phyloP scores from a whole-genome alignment of 139 green algal genomes.

The Edaphochlamys debaryana region DNA sequence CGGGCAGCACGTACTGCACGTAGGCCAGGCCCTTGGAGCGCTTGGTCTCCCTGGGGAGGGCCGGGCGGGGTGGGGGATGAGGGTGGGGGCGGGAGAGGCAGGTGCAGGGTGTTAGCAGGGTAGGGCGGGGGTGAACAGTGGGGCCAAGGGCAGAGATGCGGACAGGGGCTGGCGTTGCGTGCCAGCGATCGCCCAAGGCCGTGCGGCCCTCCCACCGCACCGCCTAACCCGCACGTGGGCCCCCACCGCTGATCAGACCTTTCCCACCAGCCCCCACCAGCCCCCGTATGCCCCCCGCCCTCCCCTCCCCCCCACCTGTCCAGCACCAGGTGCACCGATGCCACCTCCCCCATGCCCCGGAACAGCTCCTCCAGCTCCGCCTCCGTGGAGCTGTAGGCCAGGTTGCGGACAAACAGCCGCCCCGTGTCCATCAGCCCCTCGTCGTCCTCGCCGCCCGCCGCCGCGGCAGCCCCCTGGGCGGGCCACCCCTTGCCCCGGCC shows the following conservation, averaged over 20 bases:
- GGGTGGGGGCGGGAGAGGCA: too few species aligned
- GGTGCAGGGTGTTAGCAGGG: too few species aligned
- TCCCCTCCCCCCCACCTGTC: conserved; percentile 82
- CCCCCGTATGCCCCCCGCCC: too few species aligned
- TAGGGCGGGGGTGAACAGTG: too few species aligned
- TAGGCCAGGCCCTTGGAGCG: conserved; percentile 91
- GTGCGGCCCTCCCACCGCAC: too few species aligned
- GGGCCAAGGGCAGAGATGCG: too few species aligned
- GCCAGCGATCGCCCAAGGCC: too few species aligned
- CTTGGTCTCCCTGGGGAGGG: conserved; percentile 48
- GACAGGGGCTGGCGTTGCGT: too few species aligned
- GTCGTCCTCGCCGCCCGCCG: conserved; percentile 14
- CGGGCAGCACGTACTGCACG: conserved; percentile 81
- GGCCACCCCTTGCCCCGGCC: neutral
- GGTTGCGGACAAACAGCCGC: conserved; percentile 95
- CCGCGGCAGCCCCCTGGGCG: neutral
- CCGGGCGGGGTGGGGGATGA: too few species aligned
- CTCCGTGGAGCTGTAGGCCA: conserved; percentile 90
- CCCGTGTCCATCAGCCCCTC: conserved; percentile 72
- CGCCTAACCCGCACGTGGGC: too few species aligned
- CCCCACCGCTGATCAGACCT: too few species aligned
- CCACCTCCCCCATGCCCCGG: conserved; percentile 78
- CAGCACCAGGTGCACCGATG: conserved; percentile 91
- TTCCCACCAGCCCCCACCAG: too few species aligned
- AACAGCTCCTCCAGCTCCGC: conserved; percentile 87